Percentiles rank a stretch among this genome's conserved stretches.
Conservation (phyloP, 495 filamentous ascomycete genomes). For the Xylaria castorea region DNA sequence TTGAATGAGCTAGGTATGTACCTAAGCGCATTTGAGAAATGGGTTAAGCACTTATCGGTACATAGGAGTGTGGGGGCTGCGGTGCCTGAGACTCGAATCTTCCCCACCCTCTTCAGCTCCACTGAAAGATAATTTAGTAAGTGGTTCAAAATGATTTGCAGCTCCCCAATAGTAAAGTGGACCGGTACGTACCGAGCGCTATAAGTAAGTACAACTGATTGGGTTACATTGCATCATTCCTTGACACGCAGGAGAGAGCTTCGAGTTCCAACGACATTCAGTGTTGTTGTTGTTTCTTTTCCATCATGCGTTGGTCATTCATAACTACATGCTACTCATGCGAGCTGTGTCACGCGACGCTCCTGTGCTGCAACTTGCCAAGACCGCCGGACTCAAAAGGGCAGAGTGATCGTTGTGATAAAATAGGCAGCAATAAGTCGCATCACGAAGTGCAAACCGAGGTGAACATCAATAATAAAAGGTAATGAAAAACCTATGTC, state of each 20-base stretch:
- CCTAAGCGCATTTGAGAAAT: too few species aligned
- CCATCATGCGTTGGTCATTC: not conserved
- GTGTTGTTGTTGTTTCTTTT: not conserved
- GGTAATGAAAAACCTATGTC: not conserved
- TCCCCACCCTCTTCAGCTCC: not conserved
- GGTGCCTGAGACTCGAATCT: not conserved
- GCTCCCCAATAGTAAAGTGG: conserved; percentile 2
- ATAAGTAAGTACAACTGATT: conserved; percentile 1
- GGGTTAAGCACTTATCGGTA: too few species aligned
- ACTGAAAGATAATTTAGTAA: conserved; percentile 1
- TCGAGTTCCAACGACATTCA: not conserved
- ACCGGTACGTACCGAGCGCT: conserved; percentile 2
- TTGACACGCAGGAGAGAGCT: conserved; percentile 7
- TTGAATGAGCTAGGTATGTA: not conserved
- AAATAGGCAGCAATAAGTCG: not conserved
- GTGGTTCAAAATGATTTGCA: conserved; percentile 13
- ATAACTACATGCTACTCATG: not conserved
- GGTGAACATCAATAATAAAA: not conserved
- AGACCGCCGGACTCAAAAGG: not conserved
- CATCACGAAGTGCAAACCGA: too few species aligned
- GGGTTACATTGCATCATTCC: conserved; percentile 18
- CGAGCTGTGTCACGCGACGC: not conserved
- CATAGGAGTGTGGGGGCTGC: too few species aligned
- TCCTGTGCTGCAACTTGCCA: not conserved
- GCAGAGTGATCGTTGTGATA: not conserved